Conservation (phyloP, 192 early-diverging fungal genomes). For the Dimargaris cristalligena region DNA sequence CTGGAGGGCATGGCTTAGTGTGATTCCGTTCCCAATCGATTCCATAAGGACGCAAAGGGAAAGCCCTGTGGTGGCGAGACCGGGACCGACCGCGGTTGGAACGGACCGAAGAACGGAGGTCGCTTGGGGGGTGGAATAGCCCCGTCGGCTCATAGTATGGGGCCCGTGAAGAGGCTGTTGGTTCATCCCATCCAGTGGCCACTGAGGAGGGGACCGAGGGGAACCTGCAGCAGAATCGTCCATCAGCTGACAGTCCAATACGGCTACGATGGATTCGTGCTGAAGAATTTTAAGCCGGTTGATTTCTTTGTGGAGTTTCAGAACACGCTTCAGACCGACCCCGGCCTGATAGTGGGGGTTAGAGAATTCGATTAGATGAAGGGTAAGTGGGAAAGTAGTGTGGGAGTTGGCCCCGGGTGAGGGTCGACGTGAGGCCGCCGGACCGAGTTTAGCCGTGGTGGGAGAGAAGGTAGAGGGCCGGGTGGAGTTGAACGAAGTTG, state of each 20-base stretch:
- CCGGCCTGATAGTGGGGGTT: neutral
- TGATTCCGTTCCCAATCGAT: constrained; percentile 23
- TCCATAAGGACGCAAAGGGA: constrained; percentile 34
- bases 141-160: constrained; percentile 11
- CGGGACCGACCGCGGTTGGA: neutral
- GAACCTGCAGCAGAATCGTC: no score
- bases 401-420: neutral
- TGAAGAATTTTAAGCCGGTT: neutral
- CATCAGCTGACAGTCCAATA: neutral
- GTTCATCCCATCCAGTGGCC: no score
- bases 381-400: neutral
- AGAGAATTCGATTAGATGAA: neutral
- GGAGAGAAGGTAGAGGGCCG: constrained; percentile 39
- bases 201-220: no score
- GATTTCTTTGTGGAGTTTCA: constrained; percentile 6
- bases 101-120: neutral
- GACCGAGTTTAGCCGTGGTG: constrained; percentile 22
- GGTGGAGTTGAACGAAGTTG: constrained; percentile 36
- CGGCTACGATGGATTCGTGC: constrained; percentile 1
- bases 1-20: constrained; percentile 42
- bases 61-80: no score
- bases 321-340: neutral
- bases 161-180: no score
- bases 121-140: neutral
- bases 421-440: neutral